phyloP scores from a whole-genome alignment of 768 basidiomycete species.

The Serendipita sp. region DNA sequence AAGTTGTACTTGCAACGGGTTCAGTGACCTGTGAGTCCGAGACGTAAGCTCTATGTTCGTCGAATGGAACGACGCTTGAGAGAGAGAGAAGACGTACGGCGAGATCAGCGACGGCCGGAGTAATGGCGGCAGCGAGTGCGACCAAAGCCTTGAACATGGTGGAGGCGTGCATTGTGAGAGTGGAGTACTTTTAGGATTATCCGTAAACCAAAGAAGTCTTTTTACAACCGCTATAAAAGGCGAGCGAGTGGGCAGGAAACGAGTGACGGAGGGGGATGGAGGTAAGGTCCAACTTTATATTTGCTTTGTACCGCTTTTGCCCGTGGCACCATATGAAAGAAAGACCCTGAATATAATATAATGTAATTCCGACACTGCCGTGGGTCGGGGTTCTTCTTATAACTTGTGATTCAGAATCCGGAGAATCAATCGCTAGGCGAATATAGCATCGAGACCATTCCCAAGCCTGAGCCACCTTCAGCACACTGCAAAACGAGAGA shows the following conservation, averaged over 20 bases:
- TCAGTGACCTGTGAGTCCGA: constrained; percentile 28
- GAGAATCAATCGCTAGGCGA: no score
- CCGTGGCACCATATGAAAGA: no score
- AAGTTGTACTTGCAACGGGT: constrained; percentile 31
- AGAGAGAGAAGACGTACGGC: neutral
- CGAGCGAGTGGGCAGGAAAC: no score
- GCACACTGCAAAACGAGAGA: no score
- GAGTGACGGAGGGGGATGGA: no score
- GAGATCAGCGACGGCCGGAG: neutral
- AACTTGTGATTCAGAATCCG: no score
- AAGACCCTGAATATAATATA: neutral
- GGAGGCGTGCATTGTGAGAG: neutral
- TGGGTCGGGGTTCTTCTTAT: neutral
- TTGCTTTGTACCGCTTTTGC: no score
- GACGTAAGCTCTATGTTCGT: neutral
- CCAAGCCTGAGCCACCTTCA: no score
- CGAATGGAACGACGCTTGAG: neutral
- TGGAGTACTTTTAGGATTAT: neutral
- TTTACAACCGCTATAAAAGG: no score
- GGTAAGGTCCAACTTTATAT: no score
- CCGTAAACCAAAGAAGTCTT: no score
- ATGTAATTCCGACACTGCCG: neutral
- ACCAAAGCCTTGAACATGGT: neutral
- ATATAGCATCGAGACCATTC: no score
- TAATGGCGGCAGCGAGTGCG: neutral